Percentiles rank a stretch among this genome's conserved stretches.
Conservation (phyloP, 257 asterid species). For the Gentiana dahurica region DNA sequence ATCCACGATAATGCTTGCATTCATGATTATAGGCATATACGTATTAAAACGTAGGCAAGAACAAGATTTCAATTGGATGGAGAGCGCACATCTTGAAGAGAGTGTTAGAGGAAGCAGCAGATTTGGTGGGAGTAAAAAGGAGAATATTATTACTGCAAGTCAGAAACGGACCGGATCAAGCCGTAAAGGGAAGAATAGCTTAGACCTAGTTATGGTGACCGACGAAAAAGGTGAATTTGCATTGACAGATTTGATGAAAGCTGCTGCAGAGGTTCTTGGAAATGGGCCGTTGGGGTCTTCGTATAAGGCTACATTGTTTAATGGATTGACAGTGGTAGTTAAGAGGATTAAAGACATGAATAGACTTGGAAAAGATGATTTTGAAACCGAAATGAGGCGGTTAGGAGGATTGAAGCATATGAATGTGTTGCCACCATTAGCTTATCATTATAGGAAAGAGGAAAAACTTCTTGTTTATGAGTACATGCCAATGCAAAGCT, state of each 20-base stretch:
- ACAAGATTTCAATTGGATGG: background rate
- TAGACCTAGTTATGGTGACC: constrained; percentile 47
- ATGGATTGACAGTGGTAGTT: constrained; percentile 54
- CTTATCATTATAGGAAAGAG: constrained; percentile 61
- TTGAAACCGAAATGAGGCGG: constrained; percentile 48
- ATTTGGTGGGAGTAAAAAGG: constrained; percentile 16
- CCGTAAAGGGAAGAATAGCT: constrained; percentile 9
- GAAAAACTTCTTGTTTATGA: constrained; percentile 68
- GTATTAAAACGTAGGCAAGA: constrained; percentile 10
- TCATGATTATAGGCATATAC: constrained; percentile 12
- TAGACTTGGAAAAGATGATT: constrained; percentile 40
- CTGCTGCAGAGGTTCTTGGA: constrained; percentile 69
- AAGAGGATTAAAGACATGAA: constrained; percentile 60
- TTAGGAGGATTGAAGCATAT: constrained; percentile 50
- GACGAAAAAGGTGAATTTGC: constrained; percentile 56
- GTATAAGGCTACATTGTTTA: constrained; percentile 56
- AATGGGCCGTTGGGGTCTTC: constrained; percentile 51
- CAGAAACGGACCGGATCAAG: constrained; percentile 11
- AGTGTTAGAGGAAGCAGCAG: background rate
- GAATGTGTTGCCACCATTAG: constrained; percentile 58
- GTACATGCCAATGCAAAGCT: constrained; percentile 54
- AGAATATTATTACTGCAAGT: constrained; percentile 1
- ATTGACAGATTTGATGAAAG: constrained; percentile 65
- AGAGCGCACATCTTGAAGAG: constrained; percentile 11
- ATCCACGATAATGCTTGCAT: constrained; percentile 1